Evolutionary conservation across 306 rosid genomes (phyloP).

Genomic region (Dalbergia cochinchinensis): DNA sequence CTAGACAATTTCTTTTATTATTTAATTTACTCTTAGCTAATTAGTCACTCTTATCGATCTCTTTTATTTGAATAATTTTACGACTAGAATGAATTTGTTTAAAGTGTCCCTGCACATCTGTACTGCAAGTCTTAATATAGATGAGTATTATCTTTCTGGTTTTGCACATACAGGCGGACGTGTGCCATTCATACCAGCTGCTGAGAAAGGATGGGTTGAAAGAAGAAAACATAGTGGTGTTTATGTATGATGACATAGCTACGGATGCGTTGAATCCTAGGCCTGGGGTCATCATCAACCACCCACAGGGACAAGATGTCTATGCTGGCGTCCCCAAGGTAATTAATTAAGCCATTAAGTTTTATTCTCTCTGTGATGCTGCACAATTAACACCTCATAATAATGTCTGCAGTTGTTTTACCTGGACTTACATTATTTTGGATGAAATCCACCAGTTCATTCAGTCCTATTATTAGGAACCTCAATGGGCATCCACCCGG

Average conservation of each 20-base stretch:
- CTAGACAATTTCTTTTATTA: neutral
- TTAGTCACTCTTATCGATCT: neutral
- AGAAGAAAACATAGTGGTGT: slow-evolving; percentile 92
- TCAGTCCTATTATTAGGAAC: no score
- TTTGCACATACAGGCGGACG: slow-evolving; percentile 64
- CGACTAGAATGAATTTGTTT: no score
- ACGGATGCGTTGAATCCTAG: slow-evolving; percentile 68
- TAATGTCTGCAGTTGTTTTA: no score
- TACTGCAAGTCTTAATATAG: no score
- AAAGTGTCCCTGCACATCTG: no score
- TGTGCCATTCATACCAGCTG: slow-evolving; percentile 91
- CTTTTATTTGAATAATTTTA: neutral
- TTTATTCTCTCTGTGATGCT: neutral
- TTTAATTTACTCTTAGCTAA: neutral
- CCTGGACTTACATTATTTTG: no score
- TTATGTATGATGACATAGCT: slow-evolving; percentile 94
- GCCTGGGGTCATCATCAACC: slow-evolving; percentile 86
- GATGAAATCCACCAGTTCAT: no score
- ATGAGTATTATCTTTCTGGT: no score
- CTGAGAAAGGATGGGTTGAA: slow-evolving; percentile 77
- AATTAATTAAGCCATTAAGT: neutral
- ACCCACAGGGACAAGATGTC: slow-evolving; percentile 76
- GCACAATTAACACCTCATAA: no score
- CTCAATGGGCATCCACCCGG: no score
- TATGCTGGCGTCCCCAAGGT: slow-evolving; percentile 94